Evolutionary conservation across 495 filamentous ascomycete species (phyloP), one percentile per base, ranked within the genome.

Genomic region (Niebla homalea): DNA sequence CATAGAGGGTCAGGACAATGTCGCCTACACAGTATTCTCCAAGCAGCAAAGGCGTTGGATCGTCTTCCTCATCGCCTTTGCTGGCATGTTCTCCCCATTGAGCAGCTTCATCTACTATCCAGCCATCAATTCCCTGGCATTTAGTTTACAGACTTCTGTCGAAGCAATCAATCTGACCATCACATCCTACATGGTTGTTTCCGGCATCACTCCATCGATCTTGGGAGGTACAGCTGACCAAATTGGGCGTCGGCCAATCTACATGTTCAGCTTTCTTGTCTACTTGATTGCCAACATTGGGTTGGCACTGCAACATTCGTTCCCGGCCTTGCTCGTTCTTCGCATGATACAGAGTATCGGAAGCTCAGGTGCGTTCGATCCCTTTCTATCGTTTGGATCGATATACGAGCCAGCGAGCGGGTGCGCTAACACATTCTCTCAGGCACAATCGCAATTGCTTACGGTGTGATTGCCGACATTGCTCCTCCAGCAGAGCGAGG

Each of bases 331-430:
- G 12, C 57, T 86, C 25, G 68, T 80, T 0, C 62, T 86, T 14
- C 68, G 82, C n/a, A 78, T 78, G 63, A 14, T 84, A 10, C 81
- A 86, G 61, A 77, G 75, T 43, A 65, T 72, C 0, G 82, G 79
- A 1, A 78, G 72, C 49, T 73, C 70, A 37, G 66, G 61, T 38
- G 50, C 36, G 50, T 16, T 22, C 2, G 15, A 38, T 38, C 4
- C 23, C 12, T 26, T 35, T 20, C 12, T 11, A 25, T 36, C 36
- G 18, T 7, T 16, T 41, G 2, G 12, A 39, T 14, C 3, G 15
- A 37, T 19, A 48, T 41, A 14, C 19, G 4, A 20, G 46, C 16
- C 16, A 39, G 40, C 19, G 11, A 26, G 26, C 14, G 22, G 18
- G 49, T 23, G 26, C 36, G 38, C 10, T 46, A 19, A 35, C 8